Conservation (phyloP, 352 stramenopile species). For the Bremia lactucae region DNA sequence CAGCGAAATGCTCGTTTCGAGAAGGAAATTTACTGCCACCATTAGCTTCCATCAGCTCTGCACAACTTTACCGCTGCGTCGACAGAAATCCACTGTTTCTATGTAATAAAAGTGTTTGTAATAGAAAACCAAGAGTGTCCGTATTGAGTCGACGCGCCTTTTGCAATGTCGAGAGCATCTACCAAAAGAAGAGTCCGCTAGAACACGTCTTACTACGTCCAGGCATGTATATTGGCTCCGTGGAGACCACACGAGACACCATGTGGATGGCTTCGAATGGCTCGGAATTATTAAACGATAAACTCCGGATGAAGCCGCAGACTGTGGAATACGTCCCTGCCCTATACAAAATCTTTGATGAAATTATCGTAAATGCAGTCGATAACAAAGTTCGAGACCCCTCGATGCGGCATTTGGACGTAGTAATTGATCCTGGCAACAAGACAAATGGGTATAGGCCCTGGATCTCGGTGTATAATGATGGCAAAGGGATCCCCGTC, state of each 20-base stretch:
- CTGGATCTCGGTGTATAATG: conserved; percentile 96
- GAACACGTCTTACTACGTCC: conserved; percentile 86
- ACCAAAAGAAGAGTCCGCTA: conserved; percentile 85
- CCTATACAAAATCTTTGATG: conserved; percentile 99
- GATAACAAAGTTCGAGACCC: conserved; percentile 88
- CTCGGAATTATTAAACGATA: conserved; percentile 11
- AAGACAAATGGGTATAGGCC: conserved; percentile 46
- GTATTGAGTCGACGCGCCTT: conserved; percentile 9
- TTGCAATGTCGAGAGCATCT: conserved; percentile 64
- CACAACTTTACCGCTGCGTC: conserved; percentile 1
- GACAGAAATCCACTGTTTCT: background rate
- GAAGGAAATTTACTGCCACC: background rate
- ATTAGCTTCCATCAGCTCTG: background rate
- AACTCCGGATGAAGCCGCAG: conserved; percentile 57
- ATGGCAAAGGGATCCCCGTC: conserved; percentile 96
- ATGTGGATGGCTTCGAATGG: conserved; percentile 68
- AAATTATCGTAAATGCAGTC: conserved; percentile 99
- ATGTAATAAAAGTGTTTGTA: background rate
- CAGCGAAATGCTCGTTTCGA: background rate
- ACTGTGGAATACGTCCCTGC: conserved; percentile 72
- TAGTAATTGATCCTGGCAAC: conserved; percentile 52
- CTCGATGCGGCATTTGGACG: conserved; percentile 62
- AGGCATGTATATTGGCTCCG: conserved; percentile 87
- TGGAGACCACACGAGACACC: conserved; percentile 59
- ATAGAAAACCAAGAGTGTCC: background rate